A percentile compares a stretch with the other conserved stretches of the same genome.
These are phyloP conservation scores for Psophocarpus tetragonolobus DNA, from an alignment of 306 rosid genomes.

Conservation along the genomic window DNA sequence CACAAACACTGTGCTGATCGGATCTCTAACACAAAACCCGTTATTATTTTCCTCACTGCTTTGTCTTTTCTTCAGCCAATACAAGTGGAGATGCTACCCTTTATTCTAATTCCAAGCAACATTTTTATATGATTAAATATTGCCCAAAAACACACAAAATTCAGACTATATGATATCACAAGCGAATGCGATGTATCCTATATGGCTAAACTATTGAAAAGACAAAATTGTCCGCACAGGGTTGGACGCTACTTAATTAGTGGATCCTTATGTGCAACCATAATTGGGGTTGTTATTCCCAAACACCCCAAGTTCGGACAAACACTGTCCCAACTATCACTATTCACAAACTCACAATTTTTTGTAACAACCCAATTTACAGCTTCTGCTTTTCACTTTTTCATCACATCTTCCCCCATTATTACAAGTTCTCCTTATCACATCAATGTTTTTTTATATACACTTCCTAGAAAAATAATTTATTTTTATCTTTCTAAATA, in stretches of 20 bases:
- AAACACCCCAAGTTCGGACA: constrained; percentile 24
- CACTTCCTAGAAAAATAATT: no score
- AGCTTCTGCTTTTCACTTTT: no score
- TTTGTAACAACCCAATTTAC: background rate
- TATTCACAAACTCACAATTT: background rate
- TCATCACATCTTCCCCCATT: no score
- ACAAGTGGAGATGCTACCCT: constrained; percentile 9
- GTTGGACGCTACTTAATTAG: background rate
- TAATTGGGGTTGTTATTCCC: constrained; percentile 16
- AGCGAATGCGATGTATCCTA: background rate
- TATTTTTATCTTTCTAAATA: no score
- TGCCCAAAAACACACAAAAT: background rate
- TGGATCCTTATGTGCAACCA: constrained; percentile 8
- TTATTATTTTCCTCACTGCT: background rate
- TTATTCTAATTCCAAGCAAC: constrained; percentile 37
- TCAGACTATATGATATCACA: background rate
- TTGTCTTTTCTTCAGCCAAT: constrained; percentile 30
- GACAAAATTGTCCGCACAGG: constrained; percentile 36
- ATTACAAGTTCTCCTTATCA: no score
- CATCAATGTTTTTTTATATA: no score
- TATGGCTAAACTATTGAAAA: constrained; percentile 6
- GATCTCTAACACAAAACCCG: constrained; percentile 31
- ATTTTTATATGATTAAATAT: constrained; percentile 15
- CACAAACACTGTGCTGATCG: constrained; percentile 25
- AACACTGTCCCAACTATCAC: background rate